Conservation (phyloP, 2,329 filamentous ascomycete species). For the Zopfia rhizophila region DNA sequence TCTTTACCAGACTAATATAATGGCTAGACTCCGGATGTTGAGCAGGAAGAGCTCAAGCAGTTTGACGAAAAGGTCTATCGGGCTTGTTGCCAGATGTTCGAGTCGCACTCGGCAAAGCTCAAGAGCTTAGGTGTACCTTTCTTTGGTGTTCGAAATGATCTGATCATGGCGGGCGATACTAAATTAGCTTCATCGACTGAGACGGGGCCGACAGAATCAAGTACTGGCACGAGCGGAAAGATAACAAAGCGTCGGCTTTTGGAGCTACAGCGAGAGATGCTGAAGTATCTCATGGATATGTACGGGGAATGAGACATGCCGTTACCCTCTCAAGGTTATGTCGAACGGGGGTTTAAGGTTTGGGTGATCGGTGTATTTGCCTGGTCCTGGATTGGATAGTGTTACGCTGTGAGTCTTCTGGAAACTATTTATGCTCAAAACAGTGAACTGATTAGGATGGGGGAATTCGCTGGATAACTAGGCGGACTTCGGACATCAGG, state of each 20-base stretch:
- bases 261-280: constrained; percentile 48
- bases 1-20: no score
- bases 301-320: constrained; percentile 21
- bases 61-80: constrained; percentile 73
- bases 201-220: constrained; percentile 1
- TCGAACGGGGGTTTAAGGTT: not conserved
- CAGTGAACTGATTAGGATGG: no score
- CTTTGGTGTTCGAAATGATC: constrained; percentile 39
- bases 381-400: not conserved
- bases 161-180: constrained; percentile 35
- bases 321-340: no score
- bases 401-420: not conserved
- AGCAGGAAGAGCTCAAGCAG: constrained; percentile 64
- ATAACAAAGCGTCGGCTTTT: constrained; percentile 40
- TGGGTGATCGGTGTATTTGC: not conserved
- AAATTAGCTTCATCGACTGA: constrained; percentile 9
- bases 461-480: no score
- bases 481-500: no score
- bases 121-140: constrained; percentile 60
- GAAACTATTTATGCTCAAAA: no score
- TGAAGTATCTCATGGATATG: constrained; percentile 42
- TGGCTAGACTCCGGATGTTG: constrained; percentile 59
- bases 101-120: constrained; percentile 66
- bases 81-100: constrained; percentile 68
- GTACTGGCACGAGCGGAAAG: constrained; percentile 1